Evolutionary conservation across 108 stramenopile species (phyloP).

Genomic region (Skeletonema tropicum): DNA sequence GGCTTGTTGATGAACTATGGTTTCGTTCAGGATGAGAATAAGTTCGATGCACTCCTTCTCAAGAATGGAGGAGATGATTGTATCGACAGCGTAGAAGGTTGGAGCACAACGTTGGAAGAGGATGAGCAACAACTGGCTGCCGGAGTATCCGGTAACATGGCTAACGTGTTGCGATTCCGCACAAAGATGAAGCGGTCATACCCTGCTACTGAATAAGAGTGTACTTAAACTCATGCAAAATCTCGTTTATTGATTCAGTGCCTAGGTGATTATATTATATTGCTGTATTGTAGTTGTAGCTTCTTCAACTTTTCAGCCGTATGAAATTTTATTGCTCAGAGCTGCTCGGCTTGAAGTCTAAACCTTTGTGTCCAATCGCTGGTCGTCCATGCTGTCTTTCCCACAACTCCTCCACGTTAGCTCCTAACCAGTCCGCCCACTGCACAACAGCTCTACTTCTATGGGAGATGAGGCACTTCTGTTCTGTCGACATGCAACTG

Average conservation of each 20-base stretch:
- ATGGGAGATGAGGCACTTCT: conserved; percentile 94
- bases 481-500: conserved; percentile 88
- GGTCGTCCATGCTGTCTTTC: conserved; percentile 75
- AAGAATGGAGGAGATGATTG: conserved; percentile 67
- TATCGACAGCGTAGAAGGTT: conserved; percentile 51
- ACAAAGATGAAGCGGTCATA: conserved; percentile 34
- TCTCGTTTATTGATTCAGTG: too few relatives aligned
- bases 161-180: conserved; percentile 32
- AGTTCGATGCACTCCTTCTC: conserved; percentile 62
- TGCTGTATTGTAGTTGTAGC: not conserved
- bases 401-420: conserved; percentile 74
- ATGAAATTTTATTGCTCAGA: conserved; percentile 59
- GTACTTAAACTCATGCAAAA: not conserved
- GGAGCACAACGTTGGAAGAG: conserved; percentile 78
- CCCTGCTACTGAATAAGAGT: conserved; percentile 11
- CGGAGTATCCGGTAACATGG: conserved; percentile 23
- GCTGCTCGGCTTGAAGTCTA: conserved; percentile 74
- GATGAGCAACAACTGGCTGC: conserved; percentile 53
- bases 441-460: conserved; percentile 85
- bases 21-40: conserved; percentile 62
- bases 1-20: conserved; percentile 75
- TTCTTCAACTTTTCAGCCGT: not conserved
- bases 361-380: conserved; percentile 84
- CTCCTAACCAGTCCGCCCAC: conserved; percentile 77
- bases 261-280: too few relatives aligned